A percentile compares a stretch with the other conserved stretches of the same genome.
phyloP scores from a whole-genome alignment of 441 rosid species.

The Bocquillonia castaneifolia region DNA sequence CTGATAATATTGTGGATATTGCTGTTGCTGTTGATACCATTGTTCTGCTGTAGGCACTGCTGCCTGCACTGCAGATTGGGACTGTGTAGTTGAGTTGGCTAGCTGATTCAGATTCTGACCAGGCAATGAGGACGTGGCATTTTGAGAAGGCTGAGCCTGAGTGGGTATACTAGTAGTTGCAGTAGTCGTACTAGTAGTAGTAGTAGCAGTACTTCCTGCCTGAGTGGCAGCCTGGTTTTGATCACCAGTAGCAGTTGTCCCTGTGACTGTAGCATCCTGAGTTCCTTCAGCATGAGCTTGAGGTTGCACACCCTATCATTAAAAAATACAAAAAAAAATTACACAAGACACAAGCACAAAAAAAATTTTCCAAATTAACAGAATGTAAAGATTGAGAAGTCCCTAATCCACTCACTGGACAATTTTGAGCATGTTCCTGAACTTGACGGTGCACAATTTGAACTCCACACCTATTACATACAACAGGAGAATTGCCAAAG shows the following conservation, averaged over 20 bases:
- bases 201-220: constrained; percentile 26
- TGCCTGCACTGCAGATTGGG: constrained; percentile 39
- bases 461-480: constrained; percentile 60
- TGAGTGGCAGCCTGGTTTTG: constrained; percentile 30
- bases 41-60: constrained; percentile 46
- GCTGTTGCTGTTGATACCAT: constrained; percentile 73
- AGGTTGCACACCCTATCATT: constrained; percentile 52
- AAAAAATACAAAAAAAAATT: constrained; percentile 1
- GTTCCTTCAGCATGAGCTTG: constrained; percentile 41
- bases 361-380: not conserved
- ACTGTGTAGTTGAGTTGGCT: constrained; percentile 31
- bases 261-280: constrained; percentile 38
- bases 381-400: not conserved
- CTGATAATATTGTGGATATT: constrained; percentile 66
- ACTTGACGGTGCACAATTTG: constrained; percentile 70
- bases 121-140: constrained; percentile 27
- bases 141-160: constrained; percentile 44
- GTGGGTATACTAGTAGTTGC: too few relatives aligned
- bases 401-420: constrained; percentile 60
- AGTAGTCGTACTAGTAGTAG: too few relatives aligned
- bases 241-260: constrained; percentile 27
- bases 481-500: constrained; percentile 68
- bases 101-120: constrained; percentile 39
- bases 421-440: constrained; percentile 72
- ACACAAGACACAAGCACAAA: not conserved